A percentile compares a stretch with the other conserved stretches of the same genome.
These are phyloP conservation scores for Tetrahymena elliotti DNA, from an alignment of 73 alveolate genomes.

Conservation along the genomic window DNA sequence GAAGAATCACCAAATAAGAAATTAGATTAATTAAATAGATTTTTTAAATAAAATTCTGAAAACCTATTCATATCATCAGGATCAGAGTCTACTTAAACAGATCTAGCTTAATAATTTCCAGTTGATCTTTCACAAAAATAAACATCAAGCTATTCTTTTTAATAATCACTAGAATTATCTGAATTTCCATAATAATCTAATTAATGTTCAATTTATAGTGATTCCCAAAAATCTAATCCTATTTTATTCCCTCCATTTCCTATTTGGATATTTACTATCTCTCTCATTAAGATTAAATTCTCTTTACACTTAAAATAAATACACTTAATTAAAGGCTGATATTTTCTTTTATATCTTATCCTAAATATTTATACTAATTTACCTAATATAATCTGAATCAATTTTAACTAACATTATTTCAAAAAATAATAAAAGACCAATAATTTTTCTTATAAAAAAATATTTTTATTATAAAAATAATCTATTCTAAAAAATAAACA, in stretches of 20 bases:
- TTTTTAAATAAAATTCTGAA: neutral
- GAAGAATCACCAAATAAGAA: slow-evolving; percentile 14
- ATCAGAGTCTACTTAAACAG: slow-evolving; percentile 36
- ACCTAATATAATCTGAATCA: too few relatives aligned
- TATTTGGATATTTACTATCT: slow-evolving; percentile 78
- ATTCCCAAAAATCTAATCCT: slow-evolving; percentile 92
- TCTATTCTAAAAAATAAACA: too few relatives aligned
- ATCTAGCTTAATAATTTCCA: slow-evolving; percentile 27
- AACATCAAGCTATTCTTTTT: neutral
- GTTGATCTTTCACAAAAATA: slow-evolving; percentile 14
- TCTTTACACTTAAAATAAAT: too few relatives aligned
- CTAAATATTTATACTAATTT: too few relatives aligned
- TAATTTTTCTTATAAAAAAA: too few relatives aligned
- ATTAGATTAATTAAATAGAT: neutral
- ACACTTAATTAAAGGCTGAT: too few relatives aligned
- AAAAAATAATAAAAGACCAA: too few relatives aligned
- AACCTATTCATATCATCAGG: neutral
- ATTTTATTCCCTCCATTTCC: slow-evolving; percentile 96
- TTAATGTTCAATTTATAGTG: slow-evolving; percentile 75
- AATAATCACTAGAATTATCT: neutral
- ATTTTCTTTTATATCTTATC: too few relatives aligned
- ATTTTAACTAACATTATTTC: too few relatives aligned
- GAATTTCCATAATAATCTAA: slow-evolving; percentile 57
- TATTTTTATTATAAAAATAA: too few relatives aligned
- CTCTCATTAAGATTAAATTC: slow-evolving; percentile 56